phyloP scores from a whole-genome alignment of 768 basidiomycete species.

The Suillus cothurnatus region DNA sequence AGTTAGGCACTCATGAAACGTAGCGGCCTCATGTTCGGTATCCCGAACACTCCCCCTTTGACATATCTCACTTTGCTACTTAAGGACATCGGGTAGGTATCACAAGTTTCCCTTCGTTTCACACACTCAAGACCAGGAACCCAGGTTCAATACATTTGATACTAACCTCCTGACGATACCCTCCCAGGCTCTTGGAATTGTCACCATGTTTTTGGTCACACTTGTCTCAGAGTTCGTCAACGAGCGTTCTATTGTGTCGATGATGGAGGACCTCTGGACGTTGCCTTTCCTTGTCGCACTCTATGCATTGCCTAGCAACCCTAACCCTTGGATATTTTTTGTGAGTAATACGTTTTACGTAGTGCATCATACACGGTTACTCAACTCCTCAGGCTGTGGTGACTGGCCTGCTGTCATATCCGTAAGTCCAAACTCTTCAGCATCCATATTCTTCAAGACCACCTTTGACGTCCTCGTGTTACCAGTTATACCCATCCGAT shows the following conservation, averaged over 20 bases:
- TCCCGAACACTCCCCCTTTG: slow-evolving; percentile 48
- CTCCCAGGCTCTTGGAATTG: slow-evolving; percentile 48
- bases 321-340: slow-evolving; percentile 56
- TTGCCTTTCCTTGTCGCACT: slow-evolving; percentile 63
- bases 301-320: slow-evolving; percentile 47
- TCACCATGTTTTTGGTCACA: slow-evolving; percentile 53
- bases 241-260: slow-evolving; percentile 55
- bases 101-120: not conserved
- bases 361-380: not conserved
- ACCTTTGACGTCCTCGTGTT: slow-evolving; percentile 11
- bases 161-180: slow-evolving; percentile 67
- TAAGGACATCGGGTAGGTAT: slow-evolving; percentile 48
- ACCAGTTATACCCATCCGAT: slow-evolving; percentile 51
- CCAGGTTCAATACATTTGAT: slow-evolving; percentile 58
- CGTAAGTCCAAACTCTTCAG: slow-evolving; percentile 28
- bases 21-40: slow-evolving; percentile 55
- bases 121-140: not conserved
- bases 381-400: slow-evolving; percentile 37
- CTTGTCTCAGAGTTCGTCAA: slow-evolving; percentile 54
- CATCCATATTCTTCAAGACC: slow-evolving; percentile 8
- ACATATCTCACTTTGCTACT: slow-evolving; percentile 64
- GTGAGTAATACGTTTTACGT: slow-evolving; percentile 31
- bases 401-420: slow-evolving; percentile 47
- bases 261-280: slow-evolving; percentile 58
- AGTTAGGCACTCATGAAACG: not conserved